Percentiles rank a stretch among this genome's conserved stretches.
Evolutionary conservation across 495 filamentous ascomycete genomes (phyloP).

Genomic region (Penicillium goetzii): DNA sequence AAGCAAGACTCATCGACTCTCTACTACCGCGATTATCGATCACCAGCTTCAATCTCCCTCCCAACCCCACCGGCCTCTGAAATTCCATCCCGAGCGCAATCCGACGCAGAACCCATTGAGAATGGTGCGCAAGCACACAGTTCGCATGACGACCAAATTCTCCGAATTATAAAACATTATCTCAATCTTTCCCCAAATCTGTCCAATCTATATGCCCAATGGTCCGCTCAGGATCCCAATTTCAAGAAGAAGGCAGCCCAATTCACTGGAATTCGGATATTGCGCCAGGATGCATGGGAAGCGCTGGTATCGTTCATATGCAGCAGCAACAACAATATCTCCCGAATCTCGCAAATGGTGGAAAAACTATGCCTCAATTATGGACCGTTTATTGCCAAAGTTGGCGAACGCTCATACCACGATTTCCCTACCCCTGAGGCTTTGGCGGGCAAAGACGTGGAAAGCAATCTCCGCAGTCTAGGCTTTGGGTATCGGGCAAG

Average conservation of each 20-base stretch:
- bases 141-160: slow-evolving; percentile 61
- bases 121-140: slow-evolving; percentile 1
- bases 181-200: slow-evolving; percentile 80
- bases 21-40: slow-evolving; percentile 66
- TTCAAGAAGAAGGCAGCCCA: slow-evolving; percentile 86
- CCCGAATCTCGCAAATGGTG: slow-evolving; percentile 93
- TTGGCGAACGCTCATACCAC: slow-evolving; percentile 74
- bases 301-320: slow-evolving; percentile 93
- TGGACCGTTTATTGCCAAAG: slow-evolving; percentile 71
- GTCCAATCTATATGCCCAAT: slow-evolving; percentile 77
- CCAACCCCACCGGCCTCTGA: slow-evolving; percentile 36
- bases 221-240: slow-evolving; percentile 83
- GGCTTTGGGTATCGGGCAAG: slow-evolving; percentile 96
- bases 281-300: slow-evolving; percentile 96
- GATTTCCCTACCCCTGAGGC: slow-evolving; percentile 82
- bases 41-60: slow-evolving; percentile 4
- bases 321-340: slow-evolving; percentile 98
- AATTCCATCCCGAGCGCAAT: slow-evolving; percentile 34
- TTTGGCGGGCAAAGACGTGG: slow-evolving; percentile 69
- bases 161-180: slow-evolving; percentile 72
- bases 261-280: slow-evolving; percentile 91
- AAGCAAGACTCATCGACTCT: slow-evolving; percentile 79
- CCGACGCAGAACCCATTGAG: slow-evolving; percentile 23
- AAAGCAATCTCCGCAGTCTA: slow-evolving; percentile 74
- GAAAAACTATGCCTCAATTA: slow-evolving; percentile 88